Percentiles rank a stretch among this genome's conserved stretches.
Evolutionary conservation across 1,284 basidiomycete genomes (phyloP).

Genomic region (Mrakiaceae sp.): DNA sequence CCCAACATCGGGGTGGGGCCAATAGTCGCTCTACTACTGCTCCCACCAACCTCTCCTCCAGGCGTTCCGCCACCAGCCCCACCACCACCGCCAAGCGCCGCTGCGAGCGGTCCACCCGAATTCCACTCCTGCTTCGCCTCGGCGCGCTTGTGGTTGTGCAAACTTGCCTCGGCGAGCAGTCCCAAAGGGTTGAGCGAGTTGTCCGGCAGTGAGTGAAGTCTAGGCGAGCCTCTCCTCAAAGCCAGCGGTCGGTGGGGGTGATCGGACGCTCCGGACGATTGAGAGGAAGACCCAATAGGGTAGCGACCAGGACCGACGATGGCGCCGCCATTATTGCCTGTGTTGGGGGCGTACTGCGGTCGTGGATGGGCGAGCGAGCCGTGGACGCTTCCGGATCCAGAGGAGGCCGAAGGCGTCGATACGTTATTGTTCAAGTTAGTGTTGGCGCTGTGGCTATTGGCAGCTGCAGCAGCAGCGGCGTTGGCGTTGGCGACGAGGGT

Average conservation of each 20-base stretch:
- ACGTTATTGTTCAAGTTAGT: no score
- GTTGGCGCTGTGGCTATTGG: no score
- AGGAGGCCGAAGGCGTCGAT: no score
- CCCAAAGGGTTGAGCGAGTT: slow-evolving; percentile 83
- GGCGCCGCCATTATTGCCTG: background rate
- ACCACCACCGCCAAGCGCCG: background rate
- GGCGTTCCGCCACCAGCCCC: background rate
- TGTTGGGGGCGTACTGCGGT: no score
- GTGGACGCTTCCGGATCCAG: no score
- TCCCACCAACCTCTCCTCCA: no score
- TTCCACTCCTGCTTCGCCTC: slow-evolving; percentile 20
- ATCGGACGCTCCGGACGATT: background rate
- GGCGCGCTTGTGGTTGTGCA: slow-evolving; percentile 55
- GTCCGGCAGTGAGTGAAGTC: slow-evolving; percentile 79
- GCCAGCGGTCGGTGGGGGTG: slow-evolving; percentile 24
- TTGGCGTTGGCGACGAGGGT: background rate
- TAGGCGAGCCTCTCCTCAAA: slow-evolving; percentile 42
- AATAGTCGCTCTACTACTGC: no score
- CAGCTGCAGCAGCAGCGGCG: background rate
- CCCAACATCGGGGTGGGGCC: no score
- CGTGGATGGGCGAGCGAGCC: no score
- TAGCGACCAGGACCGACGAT: background rate
- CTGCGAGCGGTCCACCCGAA: background rate
- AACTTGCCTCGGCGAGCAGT: slow-evolving; percentile 75
- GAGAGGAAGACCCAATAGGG: background rate